Base-by-base conservation (phyloP, 306 rosid genomes). In the Sechiopsis laciniata region DNA sequence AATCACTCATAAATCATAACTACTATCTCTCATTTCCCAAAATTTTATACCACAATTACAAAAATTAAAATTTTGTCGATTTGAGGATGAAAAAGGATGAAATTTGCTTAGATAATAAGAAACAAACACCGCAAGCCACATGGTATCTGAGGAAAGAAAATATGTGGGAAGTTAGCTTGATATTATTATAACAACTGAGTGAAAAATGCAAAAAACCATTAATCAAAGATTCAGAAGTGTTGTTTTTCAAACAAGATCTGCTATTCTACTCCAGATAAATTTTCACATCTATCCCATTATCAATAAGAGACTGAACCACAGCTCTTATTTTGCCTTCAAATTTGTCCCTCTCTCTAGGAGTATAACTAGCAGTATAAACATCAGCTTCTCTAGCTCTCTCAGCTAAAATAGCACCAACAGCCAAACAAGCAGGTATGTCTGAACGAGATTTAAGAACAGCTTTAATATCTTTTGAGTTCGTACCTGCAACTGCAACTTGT, bases 321-420 rank as follows among this genome's bases (percentile, higher is more conserved):
- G 98, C 98, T 78, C 98, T 88, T 68, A 90, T 89, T 85, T 94
- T 94, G 73, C 98, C 98, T 83, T 94, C 98, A 81, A 94, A 86
- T 79, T 84, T 90, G 86, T 94, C 97, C 76, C 95, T 84, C 0
- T 94, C 98, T 77, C 98, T 82, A 16, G 97, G 97, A 40, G 97
- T 94, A 69, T 87, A 90, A 35, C 84, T 80, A 40, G 92, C 90
- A 6, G 97, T 90, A 70, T 84, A 94, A 60, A 89, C 96, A 84
- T 90, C 98, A 50, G 97, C 96, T 79, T 94, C 98, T 82, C 88
- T 87, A 48, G 97, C 96, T 80, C 98, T 82, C 57, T 90, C 97
- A 3, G 98, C 85, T 74, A 93, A 82, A 74, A 90, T 87, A 55
- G 76, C 81, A 19, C 98, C 98, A 24, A 87, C 56, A 13, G 98